Evolutionary conservation across 352 stramenopile genomes (phyloP).

Genomic region (Globisporangium alternatum): DNA sequence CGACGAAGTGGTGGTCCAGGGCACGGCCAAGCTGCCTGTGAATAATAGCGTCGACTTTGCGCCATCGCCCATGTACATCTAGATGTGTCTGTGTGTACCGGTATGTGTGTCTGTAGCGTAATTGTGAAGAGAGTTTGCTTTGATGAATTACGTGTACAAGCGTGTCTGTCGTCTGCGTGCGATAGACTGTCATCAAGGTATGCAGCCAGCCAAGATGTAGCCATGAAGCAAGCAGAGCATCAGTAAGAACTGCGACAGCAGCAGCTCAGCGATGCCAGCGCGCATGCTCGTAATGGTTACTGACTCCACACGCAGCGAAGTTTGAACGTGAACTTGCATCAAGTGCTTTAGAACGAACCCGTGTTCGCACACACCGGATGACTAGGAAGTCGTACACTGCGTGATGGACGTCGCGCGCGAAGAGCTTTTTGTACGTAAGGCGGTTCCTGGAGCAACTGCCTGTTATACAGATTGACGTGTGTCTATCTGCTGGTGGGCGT

Average conservation of each 20-base stretch:
- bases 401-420: conserved; percentile 36
- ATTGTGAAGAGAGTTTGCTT: neutral
- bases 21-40: neutral
- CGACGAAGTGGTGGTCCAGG: conserved; percentile 36
- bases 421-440: conserved; percentile 45
- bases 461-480: conserved; percentile 61
- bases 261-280: neutral
- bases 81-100: neutral
- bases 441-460: conserved; percentile 45
- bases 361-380: conserved; percentile 30
- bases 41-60: conserved; percentile 36
- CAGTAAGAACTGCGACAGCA: neutral
- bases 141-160: neutral
- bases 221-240: too few species aligned
- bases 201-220: too few species aligned
- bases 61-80: conserved; percentile 49
- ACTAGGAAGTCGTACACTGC: conserved; percentile 60
- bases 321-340: conserved; percentile 40
- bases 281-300: conserved; percentile 46
- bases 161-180: too few species aligned
- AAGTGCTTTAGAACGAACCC: conserved; percentile 35
- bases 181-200: too few species aligned
- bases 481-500: conserved; percentile 34
- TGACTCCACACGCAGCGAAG: conserved; percentile 20
- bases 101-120: neutral